These are phyloP conservation scores for Talaromyces marneffei DNA, from an alignment of 2,329 filamentous ascomycete genomes.

Conservation along the genomic window DNA sequence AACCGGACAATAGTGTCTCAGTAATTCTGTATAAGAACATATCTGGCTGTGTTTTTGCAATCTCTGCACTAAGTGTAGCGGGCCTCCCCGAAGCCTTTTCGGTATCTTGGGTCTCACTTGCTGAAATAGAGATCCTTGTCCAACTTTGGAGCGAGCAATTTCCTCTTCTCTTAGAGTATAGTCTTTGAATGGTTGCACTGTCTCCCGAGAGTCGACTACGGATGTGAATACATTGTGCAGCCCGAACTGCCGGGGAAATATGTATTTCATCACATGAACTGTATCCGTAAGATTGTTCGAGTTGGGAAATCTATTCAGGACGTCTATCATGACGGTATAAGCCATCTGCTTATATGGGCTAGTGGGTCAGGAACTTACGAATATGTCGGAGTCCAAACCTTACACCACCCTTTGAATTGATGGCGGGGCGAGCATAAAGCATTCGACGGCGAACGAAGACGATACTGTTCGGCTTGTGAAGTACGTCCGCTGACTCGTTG, in stretches of 20 bases:
- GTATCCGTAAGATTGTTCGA: constrained; percentile 50
- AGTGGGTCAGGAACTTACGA: constrained; percentile 52
- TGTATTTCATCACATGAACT: constrained; percentile 75
- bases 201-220: constrained; percentile 57
- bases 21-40: constrained; percentile 73
- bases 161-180: constrained; percentile 83
- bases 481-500: neutral
- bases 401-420: constrained; percentile 63
- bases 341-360: neutral
- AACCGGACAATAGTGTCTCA: constrained; percentile 73
- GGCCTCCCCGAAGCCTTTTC: constrained; percentile 56
- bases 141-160: constrained; percentile 43
- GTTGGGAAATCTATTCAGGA: constrained; percentile 64
- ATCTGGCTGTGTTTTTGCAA: constrained; percentile 65
- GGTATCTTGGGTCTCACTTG: constrained; percentile 25
- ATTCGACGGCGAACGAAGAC: constrained; percentile 75
- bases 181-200: constrained; percentile 70
- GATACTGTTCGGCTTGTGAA: constrained; percentile 51
- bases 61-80: constrained; percentile 56
- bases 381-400: constrained; percentile 73
- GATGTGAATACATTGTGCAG: constrained; percentile 90
- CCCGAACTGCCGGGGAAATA: constrained; percentile 86
- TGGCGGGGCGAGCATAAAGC: constrained; percentile 70
- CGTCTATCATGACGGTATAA: constrained; percentile 51
- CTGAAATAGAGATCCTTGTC: constrained; percentile 9